Base-by-base conservation (phyloP, 2,329 filamentous ascomycete species). In the Nemania abortiva region DNA sequence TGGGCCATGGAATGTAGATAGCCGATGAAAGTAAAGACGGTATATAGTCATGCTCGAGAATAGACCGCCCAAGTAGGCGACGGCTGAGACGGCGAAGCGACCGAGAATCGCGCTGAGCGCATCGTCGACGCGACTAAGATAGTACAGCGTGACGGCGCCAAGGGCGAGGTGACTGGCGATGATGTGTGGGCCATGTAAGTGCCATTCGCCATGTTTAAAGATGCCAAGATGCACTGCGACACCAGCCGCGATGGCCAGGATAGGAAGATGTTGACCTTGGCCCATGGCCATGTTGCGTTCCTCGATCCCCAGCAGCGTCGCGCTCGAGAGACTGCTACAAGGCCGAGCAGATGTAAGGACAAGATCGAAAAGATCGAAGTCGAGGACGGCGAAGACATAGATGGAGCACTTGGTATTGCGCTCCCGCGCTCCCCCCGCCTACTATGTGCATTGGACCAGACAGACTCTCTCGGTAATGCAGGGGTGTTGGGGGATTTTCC, bases 11-110 rank as follows among this genome's bases (percentile, higher is more conserved):
- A 81, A 79, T 2, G 70, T 58, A 6, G 75, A 72, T 31, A 81
- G 65, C 18, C 78, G 78, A 59, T 78, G 77, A 13, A 80, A 74
- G 63, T 74, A 80, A 11, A 82, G 73, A 27, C 79, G 76, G 56
- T 80, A 79, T 56, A 79, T 55, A 20, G 72, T 72, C 47, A 77
- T 73, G 65, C 73, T 74, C 7, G 63, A 52, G 53, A 73, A 73
- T 24, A 74, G 39, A 3, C 70, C 66, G 6, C n/a, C 49, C 11
- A 74, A 34, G 60, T 74, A 74, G 11, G 66, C 63, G 45, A 31
- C 47, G 20, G 58, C 60, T 1, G 69, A 39, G 6, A 66, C 45
- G 24, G 59, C 55, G 3, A 64, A n/a, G 45, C 29, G 57, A 34
- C 64, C 52, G 10, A 69, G 24, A 29, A 57, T 53, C 20, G 29